Evolutionary conservation across 306 rosid species (phyloP).

Genomic region (Casuarina equisetifolia): DNA sequence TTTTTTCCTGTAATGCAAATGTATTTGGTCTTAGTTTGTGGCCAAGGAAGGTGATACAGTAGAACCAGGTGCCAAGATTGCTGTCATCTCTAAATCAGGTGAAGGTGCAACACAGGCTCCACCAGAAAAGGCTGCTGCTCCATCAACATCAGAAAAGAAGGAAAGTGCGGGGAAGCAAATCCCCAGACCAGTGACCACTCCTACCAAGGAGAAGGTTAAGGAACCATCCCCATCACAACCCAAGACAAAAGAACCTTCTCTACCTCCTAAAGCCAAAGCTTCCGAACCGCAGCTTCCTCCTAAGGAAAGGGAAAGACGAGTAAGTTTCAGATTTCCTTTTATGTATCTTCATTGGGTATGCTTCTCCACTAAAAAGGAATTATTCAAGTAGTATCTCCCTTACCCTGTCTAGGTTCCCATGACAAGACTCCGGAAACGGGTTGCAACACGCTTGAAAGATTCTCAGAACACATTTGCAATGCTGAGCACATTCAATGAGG

Average conservation of each 20-base stretch:
- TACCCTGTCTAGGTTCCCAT: constrained; percentile 59
- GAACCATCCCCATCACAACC: constrained; percentile 41
- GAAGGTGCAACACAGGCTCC: constrained; percentile 70
- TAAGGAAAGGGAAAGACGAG: constrained; percentile 77
- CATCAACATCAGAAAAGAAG: constrained; percentile 36
- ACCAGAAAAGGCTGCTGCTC: constrained; percentile 51
- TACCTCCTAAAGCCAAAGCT: constrained; percentile 53
- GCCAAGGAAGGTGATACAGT: constrained; percentile 90
- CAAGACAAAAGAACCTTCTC: constrained; percentile 65
- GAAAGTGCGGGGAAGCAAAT: constrained; percentile 45
- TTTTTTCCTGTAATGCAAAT: background rate
- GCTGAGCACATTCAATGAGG: constrained; percentile 87
- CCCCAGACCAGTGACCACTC: constrained; percentile 48
- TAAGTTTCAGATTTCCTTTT: constrained; percentile 28
- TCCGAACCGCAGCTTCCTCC: constrained; percentile 58
- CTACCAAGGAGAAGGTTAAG: constrained; percentile 48
- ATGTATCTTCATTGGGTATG: background rate
- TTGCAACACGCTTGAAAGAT: constrained; percentile 74
- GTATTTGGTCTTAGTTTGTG: constrained; percentile 50
- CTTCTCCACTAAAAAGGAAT: background rate
- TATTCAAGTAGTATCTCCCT: background rate
- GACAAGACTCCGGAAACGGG: constrained; percentile 80
- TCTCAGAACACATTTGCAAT: constrained; percentile 82
- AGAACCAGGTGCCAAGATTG: constrained; percentile 81
- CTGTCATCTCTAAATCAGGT: constrained; percentile 78